Percentiles rank a stretch among this genome's conserved stretches.
phyloP scores from a whole-genome alignment of 352 stramenopile species.

The Globisporangium spinosum region DNA sequence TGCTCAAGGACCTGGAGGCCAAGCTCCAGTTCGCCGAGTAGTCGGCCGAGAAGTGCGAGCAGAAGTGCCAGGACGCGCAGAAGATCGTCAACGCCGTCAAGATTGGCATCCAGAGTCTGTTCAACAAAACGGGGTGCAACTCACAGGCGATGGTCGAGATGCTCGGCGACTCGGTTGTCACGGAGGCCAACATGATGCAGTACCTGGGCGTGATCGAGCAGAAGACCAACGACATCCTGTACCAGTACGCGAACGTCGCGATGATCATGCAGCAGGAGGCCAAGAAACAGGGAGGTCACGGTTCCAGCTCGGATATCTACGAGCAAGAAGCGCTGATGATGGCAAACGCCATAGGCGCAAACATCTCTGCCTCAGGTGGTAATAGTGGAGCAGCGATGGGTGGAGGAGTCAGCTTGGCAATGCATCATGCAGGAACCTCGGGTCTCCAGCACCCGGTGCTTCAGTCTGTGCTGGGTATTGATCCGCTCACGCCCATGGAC shows the following conservation, averaged over 20 bases:
- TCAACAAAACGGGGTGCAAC: conserved; percentile 82
- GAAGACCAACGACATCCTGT: conserved; percentile 91
- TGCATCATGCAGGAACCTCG: neutral
- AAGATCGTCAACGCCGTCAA: conserved; percentile 91
- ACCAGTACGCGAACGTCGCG: conserved; percentile 69
- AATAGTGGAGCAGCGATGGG: neutral
- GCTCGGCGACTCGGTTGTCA: conserved; percentile 84
- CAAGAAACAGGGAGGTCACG: conserved; percentile 15
- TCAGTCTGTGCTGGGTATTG: conserved; percentile 77
- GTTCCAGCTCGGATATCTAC: conserved; percentile 22
- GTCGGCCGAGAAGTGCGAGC: conserved; percentile 88
- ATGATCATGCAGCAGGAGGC: conserved; percentile 40
- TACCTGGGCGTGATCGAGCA: conserved; percentile 95
- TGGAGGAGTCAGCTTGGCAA: neutral
- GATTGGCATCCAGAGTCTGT: conserved; percentile 66
- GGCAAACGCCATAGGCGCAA: conserved; percentile 15
- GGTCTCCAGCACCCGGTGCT: conserved; percentile 29
- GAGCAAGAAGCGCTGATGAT: conserved; percentile 44
- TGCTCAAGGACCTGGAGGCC: conserved; percentile 86
- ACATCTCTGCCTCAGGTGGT: neutral
- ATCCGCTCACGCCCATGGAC: conserved; percentile 86
- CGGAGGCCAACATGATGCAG: conserved; percentile 93
- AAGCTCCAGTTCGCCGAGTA: conserved; percentile 76
- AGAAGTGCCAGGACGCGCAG: conserved; percentile 85
- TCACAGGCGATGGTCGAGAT: conserved; percentile 80